These are phyloP conservation scores for Aspergillus sclerotialis DNA, from an alignment of 2,329 filamentous ascomycete genomes.

Conservation along the genomic window DNA sequence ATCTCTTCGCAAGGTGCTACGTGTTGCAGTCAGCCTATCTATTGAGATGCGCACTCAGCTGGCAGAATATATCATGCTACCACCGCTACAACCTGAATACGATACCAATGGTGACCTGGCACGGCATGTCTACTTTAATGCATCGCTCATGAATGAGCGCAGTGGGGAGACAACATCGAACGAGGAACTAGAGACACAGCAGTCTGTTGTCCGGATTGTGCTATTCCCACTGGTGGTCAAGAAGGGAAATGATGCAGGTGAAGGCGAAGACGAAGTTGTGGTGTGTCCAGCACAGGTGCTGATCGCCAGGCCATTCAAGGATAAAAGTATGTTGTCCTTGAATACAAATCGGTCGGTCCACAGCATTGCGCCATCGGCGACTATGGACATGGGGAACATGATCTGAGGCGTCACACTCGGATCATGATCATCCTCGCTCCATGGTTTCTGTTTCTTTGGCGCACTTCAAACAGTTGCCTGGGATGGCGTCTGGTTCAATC, in stretches of 20 bases:
- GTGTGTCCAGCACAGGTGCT: constrained; percentile 93
- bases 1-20: constrained; percentile 80
- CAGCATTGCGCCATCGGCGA: constrained; percentile 37
- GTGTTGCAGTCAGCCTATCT: constrained; percentile 79
- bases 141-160: constrained; percentile 89
- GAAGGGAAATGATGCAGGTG: constrained; percentile 81
- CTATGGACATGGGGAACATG: constrained; percentile 38
- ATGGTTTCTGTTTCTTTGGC: constrained; percentile 2
- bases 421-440: constrained; percentile 11
- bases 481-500: neutral
- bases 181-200: constrained; percentile 69
- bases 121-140: constrained; percentile 85
- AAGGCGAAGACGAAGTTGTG: constrained; percentile 89
- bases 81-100: constrained; percentile 88
- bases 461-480: neutral
- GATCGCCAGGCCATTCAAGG: constrained; percentile 52
- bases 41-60: constrained; percentile 97
- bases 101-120: constrained; percentile 85
- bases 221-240: constrained; percentile 96
- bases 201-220: constrained; percentile 78
- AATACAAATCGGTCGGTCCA: constrained; percentile 33
- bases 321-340: constrained; percentile 36
- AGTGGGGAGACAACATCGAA: constrained; percentile 65
- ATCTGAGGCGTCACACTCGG: constrained; percentile 38
- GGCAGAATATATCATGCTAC: constrained; percentile 97